These are phyloP conservation scores for Phytophthora pini DNA, from an alignment of 352 stramenopile species.

Conservation along the genomic window DNA sequence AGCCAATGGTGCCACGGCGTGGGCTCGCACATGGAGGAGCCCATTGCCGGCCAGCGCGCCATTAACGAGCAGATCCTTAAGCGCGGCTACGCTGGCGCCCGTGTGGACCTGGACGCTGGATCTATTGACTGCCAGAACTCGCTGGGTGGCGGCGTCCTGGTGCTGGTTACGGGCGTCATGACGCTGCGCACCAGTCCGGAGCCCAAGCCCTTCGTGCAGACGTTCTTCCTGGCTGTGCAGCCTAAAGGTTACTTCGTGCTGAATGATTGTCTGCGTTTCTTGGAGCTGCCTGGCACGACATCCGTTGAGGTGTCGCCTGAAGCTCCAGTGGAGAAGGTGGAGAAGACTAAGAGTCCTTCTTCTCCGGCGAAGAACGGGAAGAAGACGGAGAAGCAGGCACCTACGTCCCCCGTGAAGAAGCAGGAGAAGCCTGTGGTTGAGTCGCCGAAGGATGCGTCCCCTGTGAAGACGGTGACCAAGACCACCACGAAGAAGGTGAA, in stretches of 20 bases:
- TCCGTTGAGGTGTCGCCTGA: conserved; percentile 18
- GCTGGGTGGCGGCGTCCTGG: conserved; percentile 72
- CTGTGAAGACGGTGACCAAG: conserved; percentile 19
- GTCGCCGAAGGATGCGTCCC: conserved; percentile 38
- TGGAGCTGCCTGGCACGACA: conserved; percentile 56
- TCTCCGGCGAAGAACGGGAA: conserved; percentile 38
- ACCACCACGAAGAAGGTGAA: conserved; percentile 34
- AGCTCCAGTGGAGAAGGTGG: conserved; percentile 10
- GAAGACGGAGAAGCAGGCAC: conserved; percentile 29
- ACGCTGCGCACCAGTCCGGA: conserved; percentile 57
- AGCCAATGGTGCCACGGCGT: conserved; percentile 81
- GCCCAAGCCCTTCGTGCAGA: conserved; percentile 87
- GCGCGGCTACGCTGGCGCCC: conserved; percentile 76
- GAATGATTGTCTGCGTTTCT: conserved; percentile 88
- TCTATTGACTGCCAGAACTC: conserved; percentile 90
- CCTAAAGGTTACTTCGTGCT: conserved; percentile 90
- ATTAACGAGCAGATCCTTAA: conserved; percentile 89
- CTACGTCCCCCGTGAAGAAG: conserved; percentile 20
- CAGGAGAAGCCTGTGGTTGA: conserved; percentile 24
- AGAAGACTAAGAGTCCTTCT: conserved; percentile 9
- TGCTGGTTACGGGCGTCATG: conserved; percentile 90
- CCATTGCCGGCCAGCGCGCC: conserved; percentile 73
- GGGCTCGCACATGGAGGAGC: conserved; percentile 83
- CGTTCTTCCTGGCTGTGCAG: conserved; percentile 88
- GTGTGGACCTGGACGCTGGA: conserved; percentile 81